Base-by-base conservation (phyloP, 176 grass and related monocot genomes). In the Poa annua region DNA sequence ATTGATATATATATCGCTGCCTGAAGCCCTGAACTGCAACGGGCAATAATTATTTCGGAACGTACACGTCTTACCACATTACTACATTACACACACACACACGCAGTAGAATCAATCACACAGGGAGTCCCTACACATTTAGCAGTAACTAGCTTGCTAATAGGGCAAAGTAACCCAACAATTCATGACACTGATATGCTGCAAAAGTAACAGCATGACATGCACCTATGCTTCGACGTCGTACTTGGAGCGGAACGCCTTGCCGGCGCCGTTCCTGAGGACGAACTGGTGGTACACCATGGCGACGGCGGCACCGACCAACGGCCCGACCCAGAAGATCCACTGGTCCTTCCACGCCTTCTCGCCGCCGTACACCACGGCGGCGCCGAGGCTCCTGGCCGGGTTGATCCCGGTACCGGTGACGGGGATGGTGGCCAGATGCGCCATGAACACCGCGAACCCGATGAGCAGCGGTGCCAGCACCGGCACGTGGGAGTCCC, bases 321-420 rank as follows among this genome's bases (percentile, higher is more conserved):
- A 34, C 1, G 85, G 85, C 3, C 85, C 85, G 5, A 87, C 85
- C 85, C 79, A 87, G 79, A 87, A 82, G 1, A 87, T 77, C 79
- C 71, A 87, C n/a, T 82, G 85, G 17, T 87, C 72, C 2, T 39
- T 32, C 85, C 85, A 87, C 4, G 85, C 62, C 73, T 71, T 87
- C 11, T 4, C 4, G 42, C 48, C 36, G 45, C 66, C 74, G 68
- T 86, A 86, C 1, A 44, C 77, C 2, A 92, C 90, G 26, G 95
- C 95, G 11, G 95, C 66, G 42, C 92, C 95, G 10, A 98, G 91
- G 89, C 95, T 98, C 82, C 95, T 85, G 11, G 95, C 96, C 20
- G 92, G 92, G 48, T 93, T 98, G 83, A 98, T 98, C 50, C 96
- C 87, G 9, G 96, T 98, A 12, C 96, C 96, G 5, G 96, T 98